These are phyloP conservation scores for Chrysoporthe austroafricana DNA, from an alignment of 2,329 filamentous ascomycete species.

Conservation along the genomic window DNA sequence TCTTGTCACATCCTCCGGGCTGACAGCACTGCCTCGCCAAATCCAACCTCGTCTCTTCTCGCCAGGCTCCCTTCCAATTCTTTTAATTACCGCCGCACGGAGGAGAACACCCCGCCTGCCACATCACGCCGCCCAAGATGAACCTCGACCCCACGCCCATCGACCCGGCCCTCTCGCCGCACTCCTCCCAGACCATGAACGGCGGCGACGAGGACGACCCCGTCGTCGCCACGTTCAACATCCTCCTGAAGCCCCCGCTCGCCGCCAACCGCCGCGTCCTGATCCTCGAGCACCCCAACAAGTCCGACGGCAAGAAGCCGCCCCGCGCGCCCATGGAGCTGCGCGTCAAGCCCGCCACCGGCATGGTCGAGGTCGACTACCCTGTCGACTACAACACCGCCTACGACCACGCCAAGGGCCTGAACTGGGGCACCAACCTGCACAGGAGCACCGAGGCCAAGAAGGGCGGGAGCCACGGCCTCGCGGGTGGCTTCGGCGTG, in stretches of 20 bases:
- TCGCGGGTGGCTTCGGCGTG: constrained; percentile 74
- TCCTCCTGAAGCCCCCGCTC: constrained; percentile 80
- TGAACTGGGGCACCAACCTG: constrained; percentile 81
- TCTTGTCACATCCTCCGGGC: not conserved
- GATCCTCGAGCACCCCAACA: constrained; percentile 88
- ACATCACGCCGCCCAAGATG: constrained; percentile 2
- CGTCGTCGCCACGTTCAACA: constrained; percentile 75
- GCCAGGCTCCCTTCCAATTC: not conserved
- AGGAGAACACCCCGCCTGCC: not conserved
- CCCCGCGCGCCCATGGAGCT: constrained; percentile 67
- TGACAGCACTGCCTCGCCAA: not conserved
- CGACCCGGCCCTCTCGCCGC: constrained; percentile 25
- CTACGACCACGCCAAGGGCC: constrained; percentile 83
- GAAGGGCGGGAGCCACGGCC: constrained; percentile 68
- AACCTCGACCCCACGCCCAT: constrained; percentile 22
- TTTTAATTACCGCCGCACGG: not conserved
- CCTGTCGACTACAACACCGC: constrained; percentile 72
- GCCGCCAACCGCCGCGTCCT: constrained; percentile 68
- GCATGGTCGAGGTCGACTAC: constrained; percentile 92
- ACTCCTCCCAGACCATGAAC: constrained; percentile 1
- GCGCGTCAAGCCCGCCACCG: constrained; percentile 79
- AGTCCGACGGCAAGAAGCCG: constrained; percentile 59
- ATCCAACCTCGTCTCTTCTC: not conserved
- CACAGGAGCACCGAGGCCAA: constrained; percentile 61
- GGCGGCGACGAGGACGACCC: constrained; percentile 60